Percentiles rank a stretch among this genome's conserved stretches.
These are phyloP conservation scores for Iris macrosiphon DNA, from an alignment of 106 monocot genomes.

Conservation along the genomic window DNA sequence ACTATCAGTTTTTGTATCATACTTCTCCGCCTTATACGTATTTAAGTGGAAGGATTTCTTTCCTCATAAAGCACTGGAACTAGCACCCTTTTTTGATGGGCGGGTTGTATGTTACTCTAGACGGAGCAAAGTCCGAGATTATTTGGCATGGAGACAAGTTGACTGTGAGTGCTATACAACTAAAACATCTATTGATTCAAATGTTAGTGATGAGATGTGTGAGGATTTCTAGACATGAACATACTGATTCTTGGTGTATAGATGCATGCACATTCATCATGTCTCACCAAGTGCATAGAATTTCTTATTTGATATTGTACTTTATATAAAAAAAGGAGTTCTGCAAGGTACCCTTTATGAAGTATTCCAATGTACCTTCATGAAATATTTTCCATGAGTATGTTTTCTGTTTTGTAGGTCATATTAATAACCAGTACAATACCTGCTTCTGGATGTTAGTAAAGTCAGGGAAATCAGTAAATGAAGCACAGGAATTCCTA, in stretches of 20 bases:
- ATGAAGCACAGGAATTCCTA: conserved; percentile 63
- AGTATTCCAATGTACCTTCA: no score
- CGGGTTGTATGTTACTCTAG: conserved; percentile 79
- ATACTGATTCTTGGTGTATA: no score
- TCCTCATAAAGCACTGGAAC: conserved; percentile 58
- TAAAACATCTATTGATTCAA: no score
- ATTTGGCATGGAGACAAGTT: conserved; percentile 87
- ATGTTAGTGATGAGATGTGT: no score
- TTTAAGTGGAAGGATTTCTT: conserved; percentile 94
- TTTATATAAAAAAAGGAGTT: neutral
- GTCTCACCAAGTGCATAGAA: no score
- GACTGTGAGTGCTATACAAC: no score
- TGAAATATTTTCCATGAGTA: no score
- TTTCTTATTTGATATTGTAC: neutral
- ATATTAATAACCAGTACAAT: conserved; percentile 95
- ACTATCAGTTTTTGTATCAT: conserved; percentile 69
- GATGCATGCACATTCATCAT: no score
- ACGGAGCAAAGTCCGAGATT: conserved; percentile 64
- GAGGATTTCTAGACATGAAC: no score
- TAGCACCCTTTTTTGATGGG: conserved; percentile 77
- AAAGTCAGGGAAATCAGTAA: conserved; percentile 70
- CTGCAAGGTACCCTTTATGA: no score
- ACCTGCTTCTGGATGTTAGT: conserved; percentile 97
- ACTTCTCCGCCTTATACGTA: conserved; percentile 80
- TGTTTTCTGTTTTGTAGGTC: conserved; percentile 55